Percentiles rank a stretch among this genome's conserved stretches.
phyloP scores from a whole-genome alignment of 345 rosid genomes.

The Ceriops zippeliana region DNA sequence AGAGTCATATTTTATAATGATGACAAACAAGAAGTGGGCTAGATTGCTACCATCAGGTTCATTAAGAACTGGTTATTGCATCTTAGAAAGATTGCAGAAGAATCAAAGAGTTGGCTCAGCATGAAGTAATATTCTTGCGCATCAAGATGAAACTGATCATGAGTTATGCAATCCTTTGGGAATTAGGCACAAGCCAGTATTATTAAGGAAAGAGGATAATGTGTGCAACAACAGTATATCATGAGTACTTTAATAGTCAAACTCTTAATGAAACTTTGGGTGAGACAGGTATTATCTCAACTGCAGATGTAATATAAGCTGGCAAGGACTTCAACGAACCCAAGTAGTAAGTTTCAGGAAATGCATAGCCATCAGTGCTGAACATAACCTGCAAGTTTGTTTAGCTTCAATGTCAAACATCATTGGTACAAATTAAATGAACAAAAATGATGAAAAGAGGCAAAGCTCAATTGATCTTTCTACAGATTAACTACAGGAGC shows the following conservation, averaged over 20 bases:
- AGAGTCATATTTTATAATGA: neutral
- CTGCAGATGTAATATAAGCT: neutral
- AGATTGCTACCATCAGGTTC: neutral
- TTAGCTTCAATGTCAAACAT: slow-evolving; percentile 20
- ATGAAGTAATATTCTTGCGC: neutral
- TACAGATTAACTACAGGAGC: slow-evolving; percentile 4
- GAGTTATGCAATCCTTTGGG: no score
- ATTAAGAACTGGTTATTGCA: neutral
- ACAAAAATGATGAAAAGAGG: neutral
- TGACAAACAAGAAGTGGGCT: neutral
- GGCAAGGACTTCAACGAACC: slow-evolving; percentile 45
- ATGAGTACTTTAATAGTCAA: neutral
- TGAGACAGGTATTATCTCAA: neutral
- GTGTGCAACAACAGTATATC: no score
- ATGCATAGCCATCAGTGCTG: slow-evolving; percentile 93
- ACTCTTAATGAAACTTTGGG: neutral
- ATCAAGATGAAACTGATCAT: no score
- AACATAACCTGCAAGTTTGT: slow-evolving; percentile 80
- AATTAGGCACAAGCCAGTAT: no score
- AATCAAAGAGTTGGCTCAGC: neutral
- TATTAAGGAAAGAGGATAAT: no score
- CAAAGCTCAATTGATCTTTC: slow-evolving; percentile 5
- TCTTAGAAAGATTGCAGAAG: neutral
- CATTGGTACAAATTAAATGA: slow-evolving; percentile 10
- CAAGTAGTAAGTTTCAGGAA: slow-evolving; percentile 82